Evolutionary conservation across 148 eudicot species (phyloP).

Genomic region (Agrostemma githago): DNA sequence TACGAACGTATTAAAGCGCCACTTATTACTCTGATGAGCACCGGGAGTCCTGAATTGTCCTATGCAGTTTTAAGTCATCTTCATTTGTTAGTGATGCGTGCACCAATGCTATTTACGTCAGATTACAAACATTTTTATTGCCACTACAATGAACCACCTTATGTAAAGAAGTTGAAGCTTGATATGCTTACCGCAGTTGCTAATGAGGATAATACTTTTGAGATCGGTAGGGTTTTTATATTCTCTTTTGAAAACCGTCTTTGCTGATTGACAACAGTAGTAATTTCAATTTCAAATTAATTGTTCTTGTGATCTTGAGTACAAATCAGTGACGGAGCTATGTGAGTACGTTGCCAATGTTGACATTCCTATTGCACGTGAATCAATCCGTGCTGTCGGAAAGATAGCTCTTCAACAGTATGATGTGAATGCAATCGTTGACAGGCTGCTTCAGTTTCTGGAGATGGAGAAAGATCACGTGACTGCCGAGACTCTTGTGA

Average conservation of each 20-base stretch:
- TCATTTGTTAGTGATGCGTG: conserved; percentile 96
- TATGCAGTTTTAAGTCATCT: conserved; percentile 92
- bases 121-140: conserved; percentile 98
- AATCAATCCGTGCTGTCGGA: conserved; percentile 97
- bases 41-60: conserved; percentile 93
- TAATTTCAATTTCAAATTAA: neutral
- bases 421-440: conserved; percentile 99
- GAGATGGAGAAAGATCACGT: conserved; percentile 99
- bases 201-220: conserved; percentile 90
- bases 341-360: conserved; percentile 99
- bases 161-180: conserved; percentile 96
- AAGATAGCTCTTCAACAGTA: conserved; percentile 98
- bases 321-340: conserved; percentile 82
- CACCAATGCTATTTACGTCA: conserved; percentile 85
- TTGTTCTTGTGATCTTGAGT: conserved; percentile 17
- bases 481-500: conserved; percentile 98
- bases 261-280: neutral
- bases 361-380: conserved; percentile 92
- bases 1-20: conserved; percentile 99
- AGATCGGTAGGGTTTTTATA: conserved; percentile 53
- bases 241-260: neutral
- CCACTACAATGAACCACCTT: conserved; percentile 94
- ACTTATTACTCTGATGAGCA: conserved; percentile 81
- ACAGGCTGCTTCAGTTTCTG: conserved; percentile 95
- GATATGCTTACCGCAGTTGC: conserved; percentile 99